Conservation (phyloP, 177 flowering plant species). For the Vitis hybrid region DNA sequence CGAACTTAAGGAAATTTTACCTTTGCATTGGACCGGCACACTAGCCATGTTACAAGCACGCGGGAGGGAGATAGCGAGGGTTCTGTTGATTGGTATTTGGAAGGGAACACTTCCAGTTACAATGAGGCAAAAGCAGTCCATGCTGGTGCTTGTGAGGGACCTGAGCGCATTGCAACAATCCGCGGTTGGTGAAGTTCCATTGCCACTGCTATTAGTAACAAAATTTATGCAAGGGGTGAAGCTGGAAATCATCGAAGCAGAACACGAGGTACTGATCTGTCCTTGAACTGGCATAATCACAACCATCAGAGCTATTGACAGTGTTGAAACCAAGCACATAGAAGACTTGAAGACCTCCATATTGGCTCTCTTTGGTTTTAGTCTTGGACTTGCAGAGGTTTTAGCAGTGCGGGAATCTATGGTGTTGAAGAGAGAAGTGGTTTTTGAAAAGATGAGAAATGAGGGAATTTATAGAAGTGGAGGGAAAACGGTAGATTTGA, state of each 20-base stretch:
- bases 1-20: constrained; percentile 24
- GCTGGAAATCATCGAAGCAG: constrained; percentile 44
- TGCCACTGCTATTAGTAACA: constrained; percentile 52
- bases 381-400: neutral
- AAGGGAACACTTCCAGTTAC: constrained; percentile 64
- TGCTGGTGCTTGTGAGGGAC: constrained; percentile 40
- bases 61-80: constrained; percentile 74
- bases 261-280: constrained; percentile 56
- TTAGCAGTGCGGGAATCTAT: neutral
- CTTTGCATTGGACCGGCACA: constrained; percentile 77
- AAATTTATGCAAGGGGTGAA: constrained; percentile 73
- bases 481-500: constrained; percentile 12
- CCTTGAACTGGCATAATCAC: constrained; percentile 30
- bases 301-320: constrained; percentile 25
- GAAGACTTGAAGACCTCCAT: constrained; percentile 19
- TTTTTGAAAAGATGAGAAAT: neutral
- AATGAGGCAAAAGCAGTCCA: constrained; percentile 70
- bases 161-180: constrained; percentile 63
- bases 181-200: constrained; percentile 56
- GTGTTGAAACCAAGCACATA: constrained; percentile 2
- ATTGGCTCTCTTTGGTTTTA: neutral
- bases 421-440: neutral
- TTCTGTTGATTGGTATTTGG: constrained; percentile 63
- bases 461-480: constrained; percentile 18
- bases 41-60: constrained; percentile 72